phyloP scores from a whole-genome alignment of 371 early-diverging fungal species.

The Haplosporangium sp. region DNA sequence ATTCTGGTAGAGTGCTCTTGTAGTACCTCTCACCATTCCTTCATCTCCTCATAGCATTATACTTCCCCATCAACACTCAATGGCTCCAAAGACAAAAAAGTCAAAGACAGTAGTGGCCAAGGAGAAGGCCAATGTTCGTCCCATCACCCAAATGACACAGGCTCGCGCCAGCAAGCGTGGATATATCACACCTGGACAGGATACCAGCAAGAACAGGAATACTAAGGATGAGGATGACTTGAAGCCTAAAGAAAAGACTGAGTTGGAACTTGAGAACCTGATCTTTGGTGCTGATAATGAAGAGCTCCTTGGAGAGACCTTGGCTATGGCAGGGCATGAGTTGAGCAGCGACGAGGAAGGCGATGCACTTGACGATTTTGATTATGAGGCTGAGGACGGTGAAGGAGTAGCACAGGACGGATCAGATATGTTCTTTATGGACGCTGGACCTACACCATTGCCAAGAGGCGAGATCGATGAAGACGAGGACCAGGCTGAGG shows the following conservation, averaged over 20 bases:
- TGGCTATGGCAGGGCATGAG: constrained; percentile 41
- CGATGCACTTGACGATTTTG: constrained; percentile 34
- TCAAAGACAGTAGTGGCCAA: constrained; percentile 11
- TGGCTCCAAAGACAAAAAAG: constrained; percentile 41
- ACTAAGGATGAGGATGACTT: constrained; percentile 5
- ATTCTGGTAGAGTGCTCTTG: too few species aligned
- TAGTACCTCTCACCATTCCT: not conserved
- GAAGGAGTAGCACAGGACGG: not conserved
- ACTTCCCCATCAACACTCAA: not conserved
- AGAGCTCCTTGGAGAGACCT: constrained; percentile 33
- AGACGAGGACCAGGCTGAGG: constrained; percentile 13
- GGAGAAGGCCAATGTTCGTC: constrained; percentile 25
- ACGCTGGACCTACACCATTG: constrained; percentile 37
- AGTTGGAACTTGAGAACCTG: constrained; percentile 49
- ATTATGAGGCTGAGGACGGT: constrained; percentile 25
- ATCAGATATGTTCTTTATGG: constrained; percentile 52
- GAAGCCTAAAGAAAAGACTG: constrained; percentile 51
- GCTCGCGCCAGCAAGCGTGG: constrained; percentile 21
- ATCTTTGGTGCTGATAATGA: constrained; percentile 46
- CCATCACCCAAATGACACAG: constrained; percentile 31
- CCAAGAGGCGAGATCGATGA: constrained; percentile 29
- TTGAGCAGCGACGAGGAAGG: constrained; percentile 47
- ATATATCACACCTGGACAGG: not conserved
- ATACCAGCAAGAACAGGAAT: constrained; percentile 1
- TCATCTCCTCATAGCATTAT: not conserved